phyloP scores from a whole-genome alignment of 768 basidiomycete species.

The Russula compacta region DNA sequence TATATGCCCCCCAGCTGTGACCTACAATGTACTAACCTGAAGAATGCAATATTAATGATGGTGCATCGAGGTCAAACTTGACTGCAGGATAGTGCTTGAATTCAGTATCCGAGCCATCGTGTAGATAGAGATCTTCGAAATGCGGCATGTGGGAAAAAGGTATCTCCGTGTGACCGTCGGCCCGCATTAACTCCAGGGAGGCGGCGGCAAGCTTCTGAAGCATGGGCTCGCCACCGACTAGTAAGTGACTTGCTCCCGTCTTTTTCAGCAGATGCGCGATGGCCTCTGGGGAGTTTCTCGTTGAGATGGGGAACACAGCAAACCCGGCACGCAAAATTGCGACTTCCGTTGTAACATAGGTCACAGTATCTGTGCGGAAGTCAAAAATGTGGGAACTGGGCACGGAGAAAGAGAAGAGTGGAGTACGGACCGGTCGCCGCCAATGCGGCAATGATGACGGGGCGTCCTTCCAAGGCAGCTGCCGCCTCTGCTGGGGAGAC shows the following conservation, averaged over 20 bases:
- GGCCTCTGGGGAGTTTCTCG: conserved; percentile 38
- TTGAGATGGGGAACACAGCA: conserved; percentile 31
- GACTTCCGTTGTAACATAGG: conserved; percentile 22
- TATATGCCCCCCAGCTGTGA: neutral
- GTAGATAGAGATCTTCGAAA: conserved; percentile 22
- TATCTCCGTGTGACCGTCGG: neutral
- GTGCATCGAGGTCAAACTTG: conserved; percentile 15
- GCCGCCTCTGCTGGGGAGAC: conserved; percentile 1
- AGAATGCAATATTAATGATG: conserved; percentile 25
- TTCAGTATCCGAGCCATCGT: neutral
- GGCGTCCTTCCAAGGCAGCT: conserved; percentile 11
- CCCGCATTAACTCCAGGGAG: conserved; percentile 6
- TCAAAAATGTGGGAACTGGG: neutral
- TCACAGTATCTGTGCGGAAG: conserved; percentile 19
- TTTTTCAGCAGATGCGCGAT: conserved; percentile 23
- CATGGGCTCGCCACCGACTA: conserved; percentile 22
- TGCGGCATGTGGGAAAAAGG: conserved; percentile 17
- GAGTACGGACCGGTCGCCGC: conserved; percentile 18
- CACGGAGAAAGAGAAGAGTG: neutral
- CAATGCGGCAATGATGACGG: conserved; percentile 18
- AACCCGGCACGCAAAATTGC: conserved; percentile 36
- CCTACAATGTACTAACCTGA: conserved; percentile 19
- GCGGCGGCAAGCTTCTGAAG: conserved; percentile 16
- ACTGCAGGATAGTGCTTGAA: conserved; percentile 15
- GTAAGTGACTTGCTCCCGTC: conserved; percentile 26